A percentile compares a stretch with the other conserved stretches of the same genome.
phyloP scores from a whole-genome alignment of 1,139 yeast genomes.

The Geotrichum siamense region DNA sequence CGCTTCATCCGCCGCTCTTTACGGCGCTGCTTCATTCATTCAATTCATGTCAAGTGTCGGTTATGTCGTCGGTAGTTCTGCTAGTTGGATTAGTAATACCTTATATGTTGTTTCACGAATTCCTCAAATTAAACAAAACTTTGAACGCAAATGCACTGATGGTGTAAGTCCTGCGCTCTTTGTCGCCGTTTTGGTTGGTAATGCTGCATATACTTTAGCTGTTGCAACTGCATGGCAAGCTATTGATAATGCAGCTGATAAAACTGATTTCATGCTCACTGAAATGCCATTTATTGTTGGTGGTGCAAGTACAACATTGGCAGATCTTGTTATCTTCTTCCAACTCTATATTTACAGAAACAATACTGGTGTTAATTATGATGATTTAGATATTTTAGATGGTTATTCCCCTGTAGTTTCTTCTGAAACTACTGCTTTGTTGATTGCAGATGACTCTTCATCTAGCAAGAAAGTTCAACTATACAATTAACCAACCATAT shows the following conservation, averaged over 20 bases:
- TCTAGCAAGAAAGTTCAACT: not conserved
- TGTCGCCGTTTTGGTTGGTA: constrained; percentile 67
- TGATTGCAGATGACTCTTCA: not conserved
- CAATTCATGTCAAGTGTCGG: constrained; percentile 8
- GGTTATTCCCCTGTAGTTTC: not conserved
- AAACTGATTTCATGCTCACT: constrained; percentile 46
- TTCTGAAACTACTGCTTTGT: constrained; percentile 7
- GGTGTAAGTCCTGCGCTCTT: constrained; percentile 75
- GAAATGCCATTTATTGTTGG: constrained; percentile 81
- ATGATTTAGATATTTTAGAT: constrained; percentile 1
- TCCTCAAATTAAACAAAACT: constrained; percentile 74
- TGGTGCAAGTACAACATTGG: constrained; percentile 68
- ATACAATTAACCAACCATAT: not conserved
- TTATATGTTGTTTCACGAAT: constrained; percentile 69
- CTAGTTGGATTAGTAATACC: constrained; percentile 75
- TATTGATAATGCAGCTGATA: constrained; percentile 54
- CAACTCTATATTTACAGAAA: constrained; percentile 42
- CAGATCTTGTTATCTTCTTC: constrained; percentile 64
- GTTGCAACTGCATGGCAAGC: constrained; percentile 42
- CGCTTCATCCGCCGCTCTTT: not conserved
- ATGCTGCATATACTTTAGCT: constrained; percentile 64
- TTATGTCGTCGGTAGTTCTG: constrained; percentile 43
- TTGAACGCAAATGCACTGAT: constrained; percentile 66
- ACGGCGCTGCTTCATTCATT: not conserved
- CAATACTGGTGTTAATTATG: constrained; percentile 3